Evolutionary conservation across 1,139 yeast species (phyloP), one percentile per base, ranked within the genome.

Genomic region (Cylindricascospora bacillispora): DNA sequence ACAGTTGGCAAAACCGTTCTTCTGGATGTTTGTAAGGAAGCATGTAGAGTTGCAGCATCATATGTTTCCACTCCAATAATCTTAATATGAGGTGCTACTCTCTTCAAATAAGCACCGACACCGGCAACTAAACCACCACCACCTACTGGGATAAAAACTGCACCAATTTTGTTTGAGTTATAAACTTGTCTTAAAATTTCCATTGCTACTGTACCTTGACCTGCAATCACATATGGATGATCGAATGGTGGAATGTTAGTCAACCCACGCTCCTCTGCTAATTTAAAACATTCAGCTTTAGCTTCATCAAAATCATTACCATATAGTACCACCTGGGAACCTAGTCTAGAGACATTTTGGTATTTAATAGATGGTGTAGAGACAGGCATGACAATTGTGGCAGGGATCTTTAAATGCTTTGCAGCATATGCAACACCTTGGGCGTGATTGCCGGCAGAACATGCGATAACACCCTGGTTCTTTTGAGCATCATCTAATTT

Each of bases 401-500:
- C 86, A 4, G 94, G 92, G 33, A 89, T 85, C 21, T 78, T 78
- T 47, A 89, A 62, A 40, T 75, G 73, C 39, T 71, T 73, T 3
- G 97, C 94, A 11, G 94, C 80, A 52, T 61, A 89, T 0, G 98
- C 98, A 6, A 92, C 97, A 39, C 99, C 99, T 55, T 92, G 99
- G 2, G 99, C 99, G 48, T 89, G 99, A 55, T 89, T 89, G 23
- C 99, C 99, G 1, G 98, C 99, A 13, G 95, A 83, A 48, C 97
- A 89, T 0, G 98, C 95, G 53, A 92, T 79, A 32, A 89, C 95
- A 40, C 99, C 99, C 37, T 78, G 71, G 42, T 80, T 59, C 31
- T 80, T 75, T 24, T 73, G 67, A 26, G 72, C 68, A 16, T 71
- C 64, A 28, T 81, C 74, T 34, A 89, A 60, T 46, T 86, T 81